Conservation (phyloP, 179 eudicot species). For the Silene coronaria region DNA sequence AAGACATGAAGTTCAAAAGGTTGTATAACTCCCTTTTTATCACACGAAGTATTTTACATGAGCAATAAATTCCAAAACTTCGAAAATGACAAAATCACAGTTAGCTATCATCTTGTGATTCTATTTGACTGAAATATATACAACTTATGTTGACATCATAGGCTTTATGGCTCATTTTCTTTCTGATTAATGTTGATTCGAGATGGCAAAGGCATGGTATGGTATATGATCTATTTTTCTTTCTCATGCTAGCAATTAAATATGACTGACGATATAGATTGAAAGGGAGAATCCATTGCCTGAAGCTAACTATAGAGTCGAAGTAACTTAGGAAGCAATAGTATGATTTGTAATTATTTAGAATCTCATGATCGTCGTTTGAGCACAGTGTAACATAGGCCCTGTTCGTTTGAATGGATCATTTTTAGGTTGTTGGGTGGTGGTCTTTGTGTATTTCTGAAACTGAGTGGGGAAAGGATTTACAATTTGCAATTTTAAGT, state of each 20-base stretch:
- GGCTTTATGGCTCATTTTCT: not conserved
- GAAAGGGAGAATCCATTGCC: not conserved
- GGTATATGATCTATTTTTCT: not conserved
- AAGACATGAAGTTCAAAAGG: not conserved
- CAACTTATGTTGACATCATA: not conserved
- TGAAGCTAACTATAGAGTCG: not conserved
- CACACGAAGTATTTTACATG: not conserved
- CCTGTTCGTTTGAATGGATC: not conserved
- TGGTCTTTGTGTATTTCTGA: not conserved
- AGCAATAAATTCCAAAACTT: not conserved
- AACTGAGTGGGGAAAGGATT: not conserved
- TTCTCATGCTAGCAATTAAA: not conserved
- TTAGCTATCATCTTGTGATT: not conserved
- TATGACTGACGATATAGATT: not conserved
- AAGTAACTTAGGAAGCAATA: not conserved
- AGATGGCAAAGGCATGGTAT: not conserved
- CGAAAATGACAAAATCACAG: not conserved
- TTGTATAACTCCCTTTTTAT: not conserved
- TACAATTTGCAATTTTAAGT: not conserved
- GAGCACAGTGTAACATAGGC: not conserved
- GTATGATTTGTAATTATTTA: not conserved
- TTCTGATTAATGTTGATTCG: not conserved
- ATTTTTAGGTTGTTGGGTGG: not conserved
- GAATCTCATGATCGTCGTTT: not conserved
- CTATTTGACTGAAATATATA: not conserved